Conservation (phyloP, 148 eudicot genomes). For the Rhododendron henanense region DNA sequence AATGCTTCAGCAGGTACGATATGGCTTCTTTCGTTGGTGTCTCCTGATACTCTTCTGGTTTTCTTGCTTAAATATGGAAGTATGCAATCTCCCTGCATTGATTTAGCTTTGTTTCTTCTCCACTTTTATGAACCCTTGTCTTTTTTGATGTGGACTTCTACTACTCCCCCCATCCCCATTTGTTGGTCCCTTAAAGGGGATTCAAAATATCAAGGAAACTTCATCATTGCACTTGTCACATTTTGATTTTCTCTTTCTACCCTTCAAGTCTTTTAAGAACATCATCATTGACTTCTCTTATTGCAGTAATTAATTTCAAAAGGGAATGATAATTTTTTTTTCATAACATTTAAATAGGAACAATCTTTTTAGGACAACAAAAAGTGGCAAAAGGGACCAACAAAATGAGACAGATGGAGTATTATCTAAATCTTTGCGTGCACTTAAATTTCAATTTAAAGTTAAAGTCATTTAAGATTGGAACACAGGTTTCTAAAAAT, state of each 20-base stretch:
- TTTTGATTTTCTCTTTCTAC: not conserved
- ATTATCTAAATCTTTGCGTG: not conserved
- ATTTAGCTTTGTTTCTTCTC: not conserved
- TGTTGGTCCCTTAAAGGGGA: not conserved
- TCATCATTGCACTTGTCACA: not conserved
- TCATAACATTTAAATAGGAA: not conserved
- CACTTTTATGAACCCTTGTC: not conserved
- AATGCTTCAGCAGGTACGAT: constrained; percentile 73
- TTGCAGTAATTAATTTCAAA: not conserved
- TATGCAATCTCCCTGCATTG: not conserved
- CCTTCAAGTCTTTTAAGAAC: not conserved
- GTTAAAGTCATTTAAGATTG: not conserved
- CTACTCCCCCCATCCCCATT: not conserved
- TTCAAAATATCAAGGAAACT: not conserved
- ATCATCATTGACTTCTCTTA: not conserved
- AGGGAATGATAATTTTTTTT: not conserved
- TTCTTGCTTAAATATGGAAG: not conserved
- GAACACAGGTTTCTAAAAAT: not conserved
- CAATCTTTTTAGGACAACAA: not conserved
- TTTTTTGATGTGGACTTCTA: not conserved
- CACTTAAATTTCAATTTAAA: not conserved
- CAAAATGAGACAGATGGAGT: not conserved
- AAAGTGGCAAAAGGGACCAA: not conserved
- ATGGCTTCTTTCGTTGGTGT: constrained; percentile 2
- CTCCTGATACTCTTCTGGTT: not conserved